A percentile compares a stretch with the other conserved stretches of the same genome.
phyloP scores from a whole-genome alignment of 2,329 filamentous ascomycete species.

The Scorias spongiosa region DNA sequence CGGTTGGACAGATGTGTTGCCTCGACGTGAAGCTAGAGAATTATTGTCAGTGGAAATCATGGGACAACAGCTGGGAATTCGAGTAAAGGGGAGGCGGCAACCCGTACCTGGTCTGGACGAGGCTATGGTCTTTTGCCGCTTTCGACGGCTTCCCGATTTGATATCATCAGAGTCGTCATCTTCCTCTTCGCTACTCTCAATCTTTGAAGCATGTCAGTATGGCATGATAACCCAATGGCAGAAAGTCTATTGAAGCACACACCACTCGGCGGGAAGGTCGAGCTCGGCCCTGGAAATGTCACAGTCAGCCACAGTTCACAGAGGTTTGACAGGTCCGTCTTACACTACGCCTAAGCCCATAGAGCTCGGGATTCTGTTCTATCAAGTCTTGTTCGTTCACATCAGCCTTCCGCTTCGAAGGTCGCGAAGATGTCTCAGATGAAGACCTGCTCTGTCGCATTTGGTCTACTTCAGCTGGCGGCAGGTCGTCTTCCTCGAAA shows the following conservation, averaged over 20 bases:
- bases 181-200: slow-evolving; percentile 47
- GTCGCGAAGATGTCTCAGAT: slow-evolving; percentile 55
- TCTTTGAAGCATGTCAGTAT: slow-evolving; percentile 22
- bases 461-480: slow-evolving; percentile 24
- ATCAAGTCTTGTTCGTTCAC: slow-evolving; percentile 67
- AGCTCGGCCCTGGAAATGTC: slow-evolving; percentile 37
- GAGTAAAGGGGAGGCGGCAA: too few relatives aligned
- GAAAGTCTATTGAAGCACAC: slow-evolving; percentile 16
- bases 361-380: slow-evolving; percentile 81
- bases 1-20: background rate
- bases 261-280: slow-evolving; percentile 47
- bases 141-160: slow-evolving; percentile 42
- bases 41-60: background rate
- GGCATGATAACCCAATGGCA: slow-evolving; percentile 1
- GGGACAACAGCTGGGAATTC: background rate
- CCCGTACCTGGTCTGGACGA: slow-evolving; percentile 44
- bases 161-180: slow-evolving; percentile 59
- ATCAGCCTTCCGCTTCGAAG: slow-evolving; percentile 50
- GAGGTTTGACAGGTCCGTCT: slow-evolving; percentile 18
- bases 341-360: slow-evolving; percentile 87
- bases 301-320: slow-evolving; percentile 17
- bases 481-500: slow-evolving; percentile 53
- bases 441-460: slow-evolving; percentile 47
- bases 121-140: slow-evolving; percentile 52
- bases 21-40: background rate